Conservation (phyloP, 352 stramenopile genomes). For the Globisporangium cystogenes region DNA sequence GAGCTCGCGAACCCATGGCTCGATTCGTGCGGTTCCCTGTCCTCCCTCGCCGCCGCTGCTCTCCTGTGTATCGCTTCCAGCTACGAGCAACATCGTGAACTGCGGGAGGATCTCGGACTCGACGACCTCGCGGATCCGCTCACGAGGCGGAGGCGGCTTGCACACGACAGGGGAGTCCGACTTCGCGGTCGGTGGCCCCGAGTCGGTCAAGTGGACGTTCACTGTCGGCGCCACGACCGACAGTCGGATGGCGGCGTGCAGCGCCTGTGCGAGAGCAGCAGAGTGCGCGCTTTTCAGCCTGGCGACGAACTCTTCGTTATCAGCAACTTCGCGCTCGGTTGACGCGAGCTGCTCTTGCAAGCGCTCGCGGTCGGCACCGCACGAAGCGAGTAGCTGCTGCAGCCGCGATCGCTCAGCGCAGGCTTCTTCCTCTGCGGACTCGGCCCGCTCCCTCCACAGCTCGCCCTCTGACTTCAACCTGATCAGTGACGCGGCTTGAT, state of each 20-base stretch:
- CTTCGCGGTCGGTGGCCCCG: conserved; percentile 10
- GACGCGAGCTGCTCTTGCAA: neutral
- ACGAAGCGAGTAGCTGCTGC: neutral
- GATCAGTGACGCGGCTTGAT: neutral
- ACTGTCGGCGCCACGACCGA: conserved; percentile 81
- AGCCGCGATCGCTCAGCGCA: neutral
- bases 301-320: conserved; percentile 13
- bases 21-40: conserved; percentile 15
- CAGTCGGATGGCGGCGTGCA: conserved; percentile 51
- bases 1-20: conserved; percentile 56
- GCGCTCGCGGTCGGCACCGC: neutral
- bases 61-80: conserved; percentile 24
- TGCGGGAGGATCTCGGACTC: conserved; percentile 61
- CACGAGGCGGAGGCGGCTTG: conserved; percentile 19
- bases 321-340: neutral
- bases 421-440: neutral
- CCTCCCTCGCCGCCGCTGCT: neutral
- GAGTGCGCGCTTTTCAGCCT: conserved; percentile 26
- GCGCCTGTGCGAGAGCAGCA: conserved; percentile 22
- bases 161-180: conserved; percentile 17
- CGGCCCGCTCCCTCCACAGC: neutral
- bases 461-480: neutral
- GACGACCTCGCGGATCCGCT: conserved; percentile 50
- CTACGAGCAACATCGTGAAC: conserved; percentile 42
- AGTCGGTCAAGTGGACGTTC: conserved; percentile 65